Percentiles rank a stretch among this genome's conserved stretches.
phyloP scores from a whole-genome alignment of 2,329 filamentous ascomycete genomes.

The Epichloe amarillans region DNA sequence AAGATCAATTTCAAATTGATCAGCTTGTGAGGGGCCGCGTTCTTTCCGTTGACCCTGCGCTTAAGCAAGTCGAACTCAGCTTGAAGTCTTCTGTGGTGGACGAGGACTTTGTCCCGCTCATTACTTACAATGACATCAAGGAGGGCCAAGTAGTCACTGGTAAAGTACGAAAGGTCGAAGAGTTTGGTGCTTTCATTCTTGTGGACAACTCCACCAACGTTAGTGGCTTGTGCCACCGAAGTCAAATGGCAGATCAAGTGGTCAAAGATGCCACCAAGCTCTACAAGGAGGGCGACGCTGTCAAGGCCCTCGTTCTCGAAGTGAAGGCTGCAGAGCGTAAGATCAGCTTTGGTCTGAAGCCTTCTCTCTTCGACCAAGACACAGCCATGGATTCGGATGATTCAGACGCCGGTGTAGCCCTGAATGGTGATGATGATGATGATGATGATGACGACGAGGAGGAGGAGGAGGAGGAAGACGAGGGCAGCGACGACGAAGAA shows the following conservation, averaged over 20 bases:
- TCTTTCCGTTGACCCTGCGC: conserved; percentile 52
- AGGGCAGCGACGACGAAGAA: conserved; percentile 25
- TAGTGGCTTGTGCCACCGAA: conserved; percentile 84
- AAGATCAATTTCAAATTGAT: conserved; percentile 72
- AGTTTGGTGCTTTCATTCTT: conserved; percentile 89
- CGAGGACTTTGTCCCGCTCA: conserved; percentile 58
- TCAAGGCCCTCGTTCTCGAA: conserved; percentile 80
- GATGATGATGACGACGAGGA: conserved; percentile 18
- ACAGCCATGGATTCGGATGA: conserved; percentile 35
- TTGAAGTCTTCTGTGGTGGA: conserved; percentile 78
- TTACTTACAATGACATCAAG: conserved; percentile 66
- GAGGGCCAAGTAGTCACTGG: conserved; percentile 74
- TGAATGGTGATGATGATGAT: conserved; percentile 34
- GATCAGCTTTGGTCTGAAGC: conserved; percentile 84
- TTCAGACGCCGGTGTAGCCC: conserved; percentile 32
- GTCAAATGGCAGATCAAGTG: conserved; percentile 74
- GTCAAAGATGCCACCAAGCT: conserved; percentile 79
- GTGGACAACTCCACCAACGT: conserved; percentile 79
- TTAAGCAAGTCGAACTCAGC: conserved; percentile 69
- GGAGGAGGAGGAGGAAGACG: conserved; percentile 36
- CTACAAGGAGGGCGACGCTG: conserved; percentile 80
- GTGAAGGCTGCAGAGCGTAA: conserved; percentile 62
- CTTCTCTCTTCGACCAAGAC: conserved; percentile 67
- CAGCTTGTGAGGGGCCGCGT: conserved; percentile 86
- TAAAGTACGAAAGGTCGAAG: conserved; percentile 83